Evolutionary conservation across 257 asterid species (phyloP).

Genomic region (Hygrophila difformis): DNA sequence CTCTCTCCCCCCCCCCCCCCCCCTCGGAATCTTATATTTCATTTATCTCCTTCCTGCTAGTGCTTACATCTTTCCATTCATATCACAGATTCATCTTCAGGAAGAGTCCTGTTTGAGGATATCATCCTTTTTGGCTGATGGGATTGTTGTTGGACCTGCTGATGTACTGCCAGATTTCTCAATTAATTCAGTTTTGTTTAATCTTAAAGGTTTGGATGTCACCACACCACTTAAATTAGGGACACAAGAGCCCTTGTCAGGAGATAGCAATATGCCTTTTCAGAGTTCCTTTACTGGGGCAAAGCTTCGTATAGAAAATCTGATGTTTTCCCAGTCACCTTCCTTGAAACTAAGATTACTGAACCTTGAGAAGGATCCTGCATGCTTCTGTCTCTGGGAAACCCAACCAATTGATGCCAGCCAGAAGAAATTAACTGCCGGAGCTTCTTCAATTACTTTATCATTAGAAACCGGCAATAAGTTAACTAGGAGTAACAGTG

Average conservation of each 20-base stretch:
- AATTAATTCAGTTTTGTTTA: constrained; percentile 45
- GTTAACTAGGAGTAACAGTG: constrained; percentile 22
- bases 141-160: constrained; percentile 64
- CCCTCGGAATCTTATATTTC: background rate
- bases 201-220: constrained; percentile 63
- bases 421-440: constrained; percentile 67
- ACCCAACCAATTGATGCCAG: constrained; percentile 92
- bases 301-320: constrained; percentile 69
- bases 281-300: constrained; percentile 79
- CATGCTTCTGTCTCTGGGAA: constrained; percentile 95
- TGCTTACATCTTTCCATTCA: constrained; percentile 17
- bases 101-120: constrained; percentile 95
- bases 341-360: constrained; percentile 50
- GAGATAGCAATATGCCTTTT: constrained; percentile 24
- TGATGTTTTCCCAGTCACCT: constrained; percentile 74
- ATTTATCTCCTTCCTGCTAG: constrained; percentile 9
- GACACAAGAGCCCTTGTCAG: constrained; percentile 26
- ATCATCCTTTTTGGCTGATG: constrained; percentile 91
- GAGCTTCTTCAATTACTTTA: constrained; percentile 68
- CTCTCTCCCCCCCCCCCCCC: constrained; percentile 7
- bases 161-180: constrained; percentile 66
- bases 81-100: constrained; percentile 83
- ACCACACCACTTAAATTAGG: constrained; percentile 62
- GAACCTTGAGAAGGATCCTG: constrained; percentile 84
- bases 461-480: constrained; percentile 53